Base-by-base conservation (phyloP, 2,329 filamentous ascomycete genomes). In the Peltaster fructicola region DNA sequence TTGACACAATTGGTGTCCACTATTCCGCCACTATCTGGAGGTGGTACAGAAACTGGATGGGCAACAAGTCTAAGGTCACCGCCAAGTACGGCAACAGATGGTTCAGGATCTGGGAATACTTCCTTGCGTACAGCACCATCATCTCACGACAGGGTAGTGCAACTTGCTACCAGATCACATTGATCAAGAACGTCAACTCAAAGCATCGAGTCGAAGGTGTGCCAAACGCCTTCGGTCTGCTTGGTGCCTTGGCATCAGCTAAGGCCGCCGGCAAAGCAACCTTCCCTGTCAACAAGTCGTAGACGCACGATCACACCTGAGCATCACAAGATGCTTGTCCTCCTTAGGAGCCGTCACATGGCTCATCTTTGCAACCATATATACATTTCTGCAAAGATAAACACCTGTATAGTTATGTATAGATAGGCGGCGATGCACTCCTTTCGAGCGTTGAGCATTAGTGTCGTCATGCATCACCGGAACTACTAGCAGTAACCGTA, bases 31-130 rank as follows among this genome's bases (percentile, higher is more conserved):
- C 88, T 14, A 61, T 98, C 34, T 95, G 88, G 88, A 70, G 79
- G 48, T 95, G 88, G 88, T 95, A 95, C 64, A 68, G 88, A 39
- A 95, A 95, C 68, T 95, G 88, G 88, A 67, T 93, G 52, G 81
- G 64, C 56, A 95, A 95, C 66, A 64, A 67, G 40, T 80, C 91
- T 30, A 90, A 91, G 62, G 78, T 93, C 33, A 69, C 77, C 54
- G 81, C 78, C 48, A 95, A 93, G 66, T 95, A 95, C 50, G 88
- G 88, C 45, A 73, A 76, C 48, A 67, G 79, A 48, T 98, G 88
- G 88, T 98, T 79, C 69, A 73, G 85, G 72, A 88, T 88, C 50
- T 90, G 81, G 81, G 79, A 90, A 49, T 81, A 72, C 56, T 91
- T 91, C 69, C 68, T 90, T 32, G 78, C 79, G 35, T 84, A 72